Evolutionary conservation across 2,329 filamentous ascomycete species (phyloP).

Genomic region (Pezicula neosporulosa): DNA sequence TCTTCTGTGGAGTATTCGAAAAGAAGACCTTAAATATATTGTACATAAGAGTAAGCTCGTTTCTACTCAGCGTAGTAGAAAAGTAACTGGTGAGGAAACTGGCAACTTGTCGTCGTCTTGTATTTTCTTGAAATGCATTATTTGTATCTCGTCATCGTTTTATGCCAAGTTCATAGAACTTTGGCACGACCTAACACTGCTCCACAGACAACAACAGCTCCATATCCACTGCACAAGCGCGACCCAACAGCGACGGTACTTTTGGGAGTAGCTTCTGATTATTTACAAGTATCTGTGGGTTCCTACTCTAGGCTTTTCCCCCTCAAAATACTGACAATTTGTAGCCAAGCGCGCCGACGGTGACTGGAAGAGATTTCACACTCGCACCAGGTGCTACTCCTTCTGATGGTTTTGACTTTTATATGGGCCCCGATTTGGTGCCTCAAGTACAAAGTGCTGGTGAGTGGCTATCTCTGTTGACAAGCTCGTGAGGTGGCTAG

Average conservation of each 20-base stretch:
- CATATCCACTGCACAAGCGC: background rate
- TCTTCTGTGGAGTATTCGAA: background rate
- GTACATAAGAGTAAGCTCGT: background rate
- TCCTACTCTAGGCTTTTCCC: background rate
- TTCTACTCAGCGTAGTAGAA: background rate
- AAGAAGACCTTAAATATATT: background rate
- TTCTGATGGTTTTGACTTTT: background rate
- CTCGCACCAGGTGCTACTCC: background rate
- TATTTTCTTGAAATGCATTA: background rate
- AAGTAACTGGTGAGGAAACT: background rate
- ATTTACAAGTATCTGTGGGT: background rate
- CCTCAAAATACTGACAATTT: background rate
- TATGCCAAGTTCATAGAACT: background rate
- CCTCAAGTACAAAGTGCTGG: background rate
- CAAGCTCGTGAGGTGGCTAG: no score
- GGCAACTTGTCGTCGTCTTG: background rate
- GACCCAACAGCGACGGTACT: background rate
- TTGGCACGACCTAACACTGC: background rate
- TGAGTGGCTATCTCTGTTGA: background rate
- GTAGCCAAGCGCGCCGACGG: background rate
- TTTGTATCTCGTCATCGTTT: background rate
- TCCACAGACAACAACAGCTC: background rate
- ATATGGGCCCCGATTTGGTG: background rate
- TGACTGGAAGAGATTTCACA: background rate
- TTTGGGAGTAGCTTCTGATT: background rate